Evolutionary conservation across 73 alveolate genomes (phyloP).

Genomic region (Uronychia binucleata): DNA sequence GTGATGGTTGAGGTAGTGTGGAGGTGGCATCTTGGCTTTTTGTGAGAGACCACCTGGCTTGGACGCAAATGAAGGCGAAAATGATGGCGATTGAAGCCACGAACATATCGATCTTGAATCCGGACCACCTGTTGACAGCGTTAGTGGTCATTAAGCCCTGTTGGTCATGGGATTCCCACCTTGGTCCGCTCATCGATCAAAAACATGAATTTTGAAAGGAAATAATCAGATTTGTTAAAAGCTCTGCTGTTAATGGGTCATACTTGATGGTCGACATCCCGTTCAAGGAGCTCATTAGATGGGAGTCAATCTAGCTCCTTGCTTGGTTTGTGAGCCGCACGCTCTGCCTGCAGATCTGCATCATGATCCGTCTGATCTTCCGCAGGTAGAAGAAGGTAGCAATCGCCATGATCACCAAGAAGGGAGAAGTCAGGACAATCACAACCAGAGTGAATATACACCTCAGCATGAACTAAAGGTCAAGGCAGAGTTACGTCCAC

Average conservation of each 20-base stretch:
- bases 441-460: conserved; percentile 14
- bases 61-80: conserved; percentile 11
- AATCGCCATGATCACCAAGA: background rate
- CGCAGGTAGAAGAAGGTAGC: background rate
- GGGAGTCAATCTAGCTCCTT: conserved; percentile 6
- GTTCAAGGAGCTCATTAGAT: conserved; percentile 5
- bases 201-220: conserved; percentile 2
- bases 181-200: conserved; percentile 23
- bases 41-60: background rate
- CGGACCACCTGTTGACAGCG: conserved; percentile 56
- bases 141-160: conserved; percentile 16
- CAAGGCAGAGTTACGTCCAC: conserved; percentile 20
- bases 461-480: conserved; percentile 19
- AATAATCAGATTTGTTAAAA: conserved; percentile 11
- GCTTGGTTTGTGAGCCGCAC: background rate
- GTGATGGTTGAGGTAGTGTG: too few species aligned
- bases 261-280: conserved; percentile 29
- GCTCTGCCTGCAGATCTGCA: background rate
- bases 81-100: conserved; percentile 5
- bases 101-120: conserved; percentile 29
- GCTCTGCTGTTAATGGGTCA: too few species aligned
- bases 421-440: conserved; percentile 19
- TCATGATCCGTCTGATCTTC: conserved; percentile 18
- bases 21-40: background rate
- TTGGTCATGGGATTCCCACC: background rate